phyloP scores from a whole-genome alignment of 2,329 filamentous ascomycete species.

The Diaporthe aspalathi region DNA sequence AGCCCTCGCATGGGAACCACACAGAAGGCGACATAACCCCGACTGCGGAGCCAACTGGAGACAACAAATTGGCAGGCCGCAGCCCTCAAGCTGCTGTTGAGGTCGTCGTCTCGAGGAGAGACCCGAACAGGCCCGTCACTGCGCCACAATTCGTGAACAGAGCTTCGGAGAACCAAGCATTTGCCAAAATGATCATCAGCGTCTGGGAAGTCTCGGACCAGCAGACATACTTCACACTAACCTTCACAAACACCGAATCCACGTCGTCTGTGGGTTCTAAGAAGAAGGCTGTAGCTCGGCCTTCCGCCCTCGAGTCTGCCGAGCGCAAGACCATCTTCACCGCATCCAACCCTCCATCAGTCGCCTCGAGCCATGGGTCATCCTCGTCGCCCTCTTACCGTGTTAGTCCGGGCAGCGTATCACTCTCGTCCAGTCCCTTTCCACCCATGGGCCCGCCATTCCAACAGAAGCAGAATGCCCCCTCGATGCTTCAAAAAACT shows the following conservation, averaged over 20 bases:
- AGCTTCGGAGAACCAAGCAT: slow-evolving; percentile 57
- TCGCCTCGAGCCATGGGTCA: slow-evolving; percentile 57
- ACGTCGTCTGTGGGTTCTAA: slow-evolving; percentile 48
- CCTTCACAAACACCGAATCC: slow-evolving; percentile 73
- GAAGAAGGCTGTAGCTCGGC: slow-evolving; percentile 54
- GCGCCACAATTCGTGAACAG: slow-evolving; percentile 50
- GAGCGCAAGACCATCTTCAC: slow-evolving; percentile 58
- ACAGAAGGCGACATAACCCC: slow-evolving; percentile 25
- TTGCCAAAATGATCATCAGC: slow-evolving; percentile 81
- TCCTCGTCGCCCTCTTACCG: slow-evolving; percentile 60
- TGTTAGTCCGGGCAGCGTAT: slow-evolving; percentile 62
- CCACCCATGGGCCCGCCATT: slow-evolving; percentile 75
- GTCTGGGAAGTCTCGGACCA: slow-evolving; percentile 77
- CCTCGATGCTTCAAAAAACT: slow-evolving; percentile 78
- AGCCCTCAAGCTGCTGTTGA: slow-evolving; percentile 69
- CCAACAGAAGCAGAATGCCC: slow-evolving; percentile 62
- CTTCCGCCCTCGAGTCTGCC: slow-evolving; percentile 57
- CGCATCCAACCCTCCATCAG: slow-evolving; percentile 58
- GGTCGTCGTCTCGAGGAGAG: slow-evolving; percentile 70
- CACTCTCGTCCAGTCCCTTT: slow-evolving; percentile 69
- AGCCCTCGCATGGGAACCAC: slow-evolving; percentile 17
- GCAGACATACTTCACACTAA: slow-evolving; percentile 78
- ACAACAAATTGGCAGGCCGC: slow-evolving; percentile 39
- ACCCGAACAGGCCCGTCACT: slow-evolving; percentile 54
- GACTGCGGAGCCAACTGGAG: slow-evolving; percentile 12